phyloP scores from a whole-genome alignment of 1,139 yeast genomes.

The Geotrichum carabidarum region DNA sequence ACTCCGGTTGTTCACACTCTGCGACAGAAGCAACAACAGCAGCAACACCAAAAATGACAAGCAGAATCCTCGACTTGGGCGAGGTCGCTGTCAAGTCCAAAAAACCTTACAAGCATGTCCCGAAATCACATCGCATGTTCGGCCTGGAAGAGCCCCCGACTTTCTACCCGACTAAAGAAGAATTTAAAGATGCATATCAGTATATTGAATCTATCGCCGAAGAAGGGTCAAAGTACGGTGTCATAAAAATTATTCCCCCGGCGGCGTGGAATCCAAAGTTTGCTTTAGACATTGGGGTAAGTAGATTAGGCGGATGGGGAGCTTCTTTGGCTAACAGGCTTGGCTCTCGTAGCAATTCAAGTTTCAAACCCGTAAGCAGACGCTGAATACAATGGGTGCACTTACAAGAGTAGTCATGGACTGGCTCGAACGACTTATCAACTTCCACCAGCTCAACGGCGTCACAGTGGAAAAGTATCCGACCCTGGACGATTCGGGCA shows the following conservation, averaged over 20 bases:
- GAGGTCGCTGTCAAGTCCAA: slow-evolving; percentile 15
- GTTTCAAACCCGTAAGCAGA: slow-evolving; percentile 55
- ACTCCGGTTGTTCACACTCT: neutral
- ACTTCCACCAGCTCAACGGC: slow-evolving; percentile 33
- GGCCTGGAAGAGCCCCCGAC: slow-evolving; percentile 44
- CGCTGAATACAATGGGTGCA: slow-evolving; percentile 44
- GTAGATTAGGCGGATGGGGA: slow-evolving; percentile 8
- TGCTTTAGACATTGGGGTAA: slow-evolving; percentile 47
- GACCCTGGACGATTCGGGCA: slow-evolving; percentile 25
- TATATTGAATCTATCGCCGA: slow-evolving; percentile 33
- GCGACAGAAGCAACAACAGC: neutral
- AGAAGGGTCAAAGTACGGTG: slow-evolving; percentile 55
- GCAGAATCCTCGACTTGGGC: slow-evolving; percentile 12
- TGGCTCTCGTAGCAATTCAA: slow-evolving; percentile 28
- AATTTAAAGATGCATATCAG: slow-evolving; percentile 44
- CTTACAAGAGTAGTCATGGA: slow-evolving; percentile 37
- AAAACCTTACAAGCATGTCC: slow-evolving; percentile 4
- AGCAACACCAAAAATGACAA: neutral
- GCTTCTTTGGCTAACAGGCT: neutral
- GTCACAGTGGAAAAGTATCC: slow-evolving; percentile 31
- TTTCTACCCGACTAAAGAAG: slow-evolving; percentile 43
- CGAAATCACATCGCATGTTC: slow-evolving; percentile 23
- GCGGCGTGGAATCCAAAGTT: slow-evolving; percentile 38
- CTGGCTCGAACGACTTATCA: slow-evolving; percentile 36
- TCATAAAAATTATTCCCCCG: slow-evolving; percentile 63